Evolutionary conservation across 768 basidiomycete species (phyloP).

Genomic region (Amanita thiersii): DNA sequence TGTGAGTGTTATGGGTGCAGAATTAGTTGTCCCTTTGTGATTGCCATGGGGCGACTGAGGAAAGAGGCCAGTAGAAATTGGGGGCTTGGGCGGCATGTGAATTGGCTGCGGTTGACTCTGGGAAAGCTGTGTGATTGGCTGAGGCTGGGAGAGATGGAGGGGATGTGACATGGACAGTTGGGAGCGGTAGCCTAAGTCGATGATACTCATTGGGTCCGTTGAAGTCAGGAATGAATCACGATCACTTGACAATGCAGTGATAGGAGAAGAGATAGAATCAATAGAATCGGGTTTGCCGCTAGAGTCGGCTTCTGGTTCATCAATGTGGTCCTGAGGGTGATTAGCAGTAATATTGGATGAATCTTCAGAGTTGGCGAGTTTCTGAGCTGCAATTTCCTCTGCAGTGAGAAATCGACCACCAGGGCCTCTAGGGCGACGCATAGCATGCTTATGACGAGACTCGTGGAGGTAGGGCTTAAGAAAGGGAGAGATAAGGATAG

Average conservation of each 20-base stretch:
- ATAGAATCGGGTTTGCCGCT: conserved; percentile 20
- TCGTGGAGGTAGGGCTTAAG: conserved; percentile 94
- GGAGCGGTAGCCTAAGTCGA: conserved; percentile 16
- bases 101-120: conserved; percentile 10
- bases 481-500: conserved; percentile 8
- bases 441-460: conserved; percentile 95
- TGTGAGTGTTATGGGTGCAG: conserved; percentile 39
- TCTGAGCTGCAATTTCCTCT: conserved; percentile 87
- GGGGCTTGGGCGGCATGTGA: conserved; percentile 18
- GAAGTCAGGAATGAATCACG: conserved; percentile 8
- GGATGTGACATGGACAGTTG: conserved; percentile 10
- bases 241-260: conserved; percentile 12
- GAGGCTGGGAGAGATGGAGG: conserved; percentile 15
- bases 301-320: conserved; percentile 35
- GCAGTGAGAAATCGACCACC: conserved; percentile 97
- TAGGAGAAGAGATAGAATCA: conserved; percentile 10
- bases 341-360: conserved; percentile 22
- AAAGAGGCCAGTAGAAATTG: conserved; percentile 12
- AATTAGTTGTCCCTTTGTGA: conserved; percentile 25
- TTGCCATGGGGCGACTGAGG: conserved; percentile 8
- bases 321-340: conserved; percentile 23
- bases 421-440: conserved; percentile 93
- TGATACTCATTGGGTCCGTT: conserved; percentile 14
- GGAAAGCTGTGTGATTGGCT: conserved; percentile 13
- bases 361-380: conserved; percentile 29